phyloP scores from a whole-genome alignment of 2,329 filamentous ascomycete genomes.

The Podosphaera aphanis region DNA sequence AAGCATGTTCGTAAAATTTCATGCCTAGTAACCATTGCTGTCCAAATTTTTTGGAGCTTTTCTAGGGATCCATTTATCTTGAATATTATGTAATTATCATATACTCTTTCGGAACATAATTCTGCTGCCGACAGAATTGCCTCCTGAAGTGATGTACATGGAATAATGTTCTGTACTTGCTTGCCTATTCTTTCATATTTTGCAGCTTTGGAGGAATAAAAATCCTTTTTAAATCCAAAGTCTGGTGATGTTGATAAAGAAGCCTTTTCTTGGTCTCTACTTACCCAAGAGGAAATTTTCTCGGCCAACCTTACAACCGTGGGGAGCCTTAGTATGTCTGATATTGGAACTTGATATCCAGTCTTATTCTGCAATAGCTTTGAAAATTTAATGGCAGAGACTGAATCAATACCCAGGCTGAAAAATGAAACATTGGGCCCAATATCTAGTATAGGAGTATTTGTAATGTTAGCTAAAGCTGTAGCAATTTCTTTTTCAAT shows the following conservation, averaged over 20 bases:
- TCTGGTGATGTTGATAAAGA: neutral
- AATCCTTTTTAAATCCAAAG: conserved; percentile 10
- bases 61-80: conserved; percentile 27
- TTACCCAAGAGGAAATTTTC: conserved; percentile 6
- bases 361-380: conserved; percentile 27
- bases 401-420: conserved; percentile 60
- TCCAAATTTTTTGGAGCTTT: conserved; percentile 36
- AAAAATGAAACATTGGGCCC: conserved; percentile 48
- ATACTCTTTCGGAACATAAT: conserved; percentile 25
- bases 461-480: conserved; percentile 27
- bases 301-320: conserved; percentile 38
- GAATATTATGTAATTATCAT: conserved; percentile 51
- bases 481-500: conserved; percentile 32
- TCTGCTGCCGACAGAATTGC: conserved; percentile 49
- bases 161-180: conserved; percentile 34
- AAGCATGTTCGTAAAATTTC: conserved; percentile 62
- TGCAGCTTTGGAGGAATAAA: conserved; percentile 5
- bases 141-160: conserved; percentile 73
- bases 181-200: conserved; percentile 9
- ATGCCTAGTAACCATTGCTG: conserved; percentile 37
- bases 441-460: conserved; percentile 24
- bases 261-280: neutral
- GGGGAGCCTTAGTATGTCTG: conserved; percentile 42
- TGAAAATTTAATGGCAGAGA: conserved; percentile 53
- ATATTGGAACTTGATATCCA: conserved; percentile 34